Evolutionary conservation across 345 rosid species (phyloP), one percentile per base, ranked within the genome.

Genomic region (Tarenaya hassleriana): DNA sequence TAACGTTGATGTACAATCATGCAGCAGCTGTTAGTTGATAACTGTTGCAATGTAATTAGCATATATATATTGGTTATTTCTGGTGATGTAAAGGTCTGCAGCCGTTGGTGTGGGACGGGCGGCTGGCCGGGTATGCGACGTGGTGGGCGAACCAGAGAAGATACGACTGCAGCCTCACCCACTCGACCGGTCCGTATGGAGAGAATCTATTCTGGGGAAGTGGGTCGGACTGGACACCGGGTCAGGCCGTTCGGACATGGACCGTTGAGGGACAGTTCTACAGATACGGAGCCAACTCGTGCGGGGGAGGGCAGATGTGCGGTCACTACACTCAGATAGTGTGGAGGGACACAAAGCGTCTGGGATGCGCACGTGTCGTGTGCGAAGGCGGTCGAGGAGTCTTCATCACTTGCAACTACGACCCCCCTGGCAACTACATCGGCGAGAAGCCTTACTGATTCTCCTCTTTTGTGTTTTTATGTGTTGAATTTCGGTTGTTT

Each of bases 171-270:
- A 73, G 69, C 0, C 17, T 90, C 55, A 61, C 34, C 62, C 97
- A 90, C 52, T 90, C 97, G 0, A 78, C 84, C 1, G 95, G 97
- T 0, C 80, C 86, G 1, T 86, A 73, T 16, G 97, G 97, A 4
- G 97, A 90, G 80, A 90, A 90, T 63, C 73, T 90, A 19, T 90
- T 90, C 35, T 90, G 97, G 97, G 97, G 97, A 10, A 86, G 97
- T 21, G 97, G 97, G 31, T 7, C 34, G 0, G 83, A 68, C 24
- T 86, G 91, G 94, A 68, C 59, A 43, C 83, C 95, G 19, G 73
- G 66, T 0, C 77, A 83, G 73, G 97, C 95, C 0, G 94, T 67
- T 15, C 41, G 48, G 10, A 75, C 75, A 9, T 90, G 97, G 97
- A 40, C 80, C 0, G 66, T 78, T 15, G 97, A 90, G 75, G 73